Base-by-base conservation (phyloP, 2,329 filamentous ascomycete species). In the Pseudogymnoascus sp. region DNA sequence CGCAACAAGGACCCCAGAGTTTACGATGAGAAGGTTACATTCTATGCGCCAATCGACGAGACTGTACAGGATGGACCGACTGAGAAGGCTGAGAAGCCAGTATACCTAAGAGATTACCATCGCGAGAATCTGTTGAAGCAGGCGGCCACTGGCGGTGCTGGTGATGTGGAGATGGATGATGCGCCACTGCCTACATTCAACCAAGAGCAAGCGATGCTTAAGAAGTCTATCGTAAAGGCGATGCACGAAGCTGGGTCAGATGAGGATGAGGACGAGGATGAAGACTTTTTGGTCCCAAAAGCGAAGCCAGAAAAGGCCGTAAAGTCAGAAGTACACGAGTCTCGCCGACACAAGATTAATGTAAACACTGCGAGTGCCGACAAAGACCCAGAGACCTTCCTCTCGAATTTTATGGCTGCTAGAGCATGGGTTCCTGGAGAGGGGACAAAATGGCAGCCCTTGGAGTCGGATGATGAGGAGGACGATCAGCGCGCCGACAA, bases 401-500 rank as follows among this genome's bases (percentile, higher is more conserved):
- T 99, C n/a, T 93, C 91, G 62, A 96, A 97, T 75, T 99, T 96
- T 78, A 85, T 99, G 84, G 84, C 89, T n/a, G 84, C 93, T 6
- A 87, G 93, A 64, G 93, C 93, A 14, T 99, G 95, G 95, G 84
- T 93, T 6, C 85, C 89, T 0, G 83, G 84, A 8, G 85, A 84
- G 61, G 81, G 80, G 43, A 81, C 84, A 22, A 83, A 83, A 43
- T 92, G 90, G 76, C 82, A 93, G 69, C 90, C 93, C 0, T 89
- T 99, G 63, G 91, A 97, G 72, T 96, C 92, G 0, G 95, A 99
- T 69, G 92, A 97, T 61, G 91, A 82, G 2, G 81, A 82, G 59
- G 79, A 90, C 46, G 85, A 90, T 31, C 82, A 84, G 28, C 82
- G 85, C 53, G 93, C 93, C 26, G 93, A 98, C 50, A 86, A 89